Evolutionary conservation across 2,329 filamentous ascomycete genomes (phyloP), one percentile per base, ranked within the genome.

Genomic region (Colletotrichum gigasporum): DNA sequence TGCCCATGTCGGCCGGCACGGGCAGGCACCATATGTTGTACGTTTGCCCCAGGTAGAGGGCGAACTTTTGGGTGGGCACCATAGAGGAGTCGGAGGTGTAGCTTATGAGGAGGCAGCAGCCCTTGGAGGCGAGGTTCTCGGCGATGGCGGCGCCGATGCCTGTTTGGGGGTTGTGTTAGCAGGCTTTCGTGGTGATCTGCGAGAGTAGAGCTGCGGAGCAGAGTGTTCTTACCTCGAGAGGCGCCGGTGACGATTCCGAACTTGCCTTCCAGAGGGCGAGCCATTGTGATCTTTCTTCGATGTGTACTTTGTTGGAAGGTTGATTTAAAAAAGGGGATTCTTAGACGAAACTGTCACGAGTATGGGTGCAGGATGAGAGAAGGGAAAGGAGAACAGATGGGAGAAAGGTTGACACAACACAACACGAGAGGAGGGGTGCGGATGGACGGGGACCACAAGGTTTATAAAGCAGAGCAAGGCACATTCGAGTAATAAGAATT

Each of bases 181-280:
- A 34, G 8, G 30, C 4, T 34, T 18, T 3, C 10, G 7, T 6
- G 37, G 54, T 18, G 59, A n/a, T n/a, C n/a, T 1, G 1, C 34
- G 12, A 14, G n/a, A n/a, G n/a, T n/a, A n/a, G n/a, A n/a, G 10
- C 3, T 20, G 2, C 4, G 56, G 35, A n/a, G 12, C 16, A 37
- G 14, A 11, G 9, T 2, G 16, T 20, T 14, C 71, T 66, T 82
- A 92, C 92, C 91, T 82, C 93, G 82, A 62, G 92, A 93, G 64
- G 89, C 91, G 60, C 93, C 93, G 1, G 93, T 96, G 47, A 96
- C 83, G 69, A 96, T 89, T 55, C 87, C 92, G 53, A 94, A 82
- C 76, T 94, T 94, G 69, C 91, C 91, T 73, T 92, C 88, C n/a
- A 91, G 80, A 50, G 77, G 72, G 37, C 76, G 78, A 68, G 78